phyloP scores from a whole-genome alignment of 495 filamentous ascomycete species.

The Aspergillus hancockii region DNA sequence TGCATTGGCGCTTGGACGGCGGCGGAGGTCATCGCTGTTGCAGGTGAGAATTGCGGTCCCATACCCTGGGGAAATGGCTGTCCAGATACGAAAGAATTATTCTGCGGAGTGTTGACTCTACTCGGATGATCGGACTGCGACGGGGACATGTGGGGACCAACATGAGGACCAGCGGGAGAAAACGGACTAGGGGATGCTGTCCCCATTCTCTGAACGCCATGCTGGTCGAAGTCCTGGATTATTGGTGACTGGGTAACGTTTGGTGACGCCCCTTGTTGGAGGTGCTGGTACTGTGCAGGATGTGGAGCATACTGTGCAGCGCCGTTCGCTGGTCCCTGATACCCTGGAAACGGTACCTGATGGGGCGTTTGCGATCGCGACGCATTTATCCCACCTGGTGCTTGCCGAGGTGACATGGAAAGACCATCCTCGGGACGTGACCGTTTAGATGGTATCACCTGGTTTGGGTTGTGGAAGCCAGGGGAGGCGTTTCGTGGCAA shows the following conservation, averaged over 20 bases:
- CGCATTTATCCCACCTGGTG: constrained; percentile 68
- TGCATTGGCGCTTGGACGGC: constrained; percentile 40
- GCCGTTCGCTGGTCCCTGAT: constrained; percentile 61
- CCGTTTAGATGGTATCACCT: constrained; percentile 85
- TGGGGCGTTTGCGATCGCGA: constrained; percentile 94
- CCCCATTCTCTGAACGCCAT: constrained; percentile 76
- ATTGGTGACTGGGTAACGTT: constrained; percentile 88
- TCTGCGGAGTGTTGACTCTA: constrained; percentile 74
- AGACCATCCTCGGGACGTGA: constrained; percentile 84
- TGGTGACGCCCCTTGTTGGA: constrained; percentile 76
- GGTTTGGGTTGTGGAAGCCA: constrained; percentile 71
- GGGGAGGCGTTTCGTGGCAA: constrained; percentile 78
- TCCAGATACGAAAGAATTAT: constrained; percentile 59
- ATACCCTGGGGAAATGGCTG: constrained; percentile 59
- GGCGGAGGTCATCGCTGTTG: constrained; percentile 38
- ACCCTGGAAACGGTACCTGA: constrained; percentile 65
- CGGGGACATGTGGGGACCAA: constrained; percentile 75
- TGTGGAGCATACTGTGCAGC: constrained; percentile 50
- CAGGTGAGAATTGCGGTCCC: constrained; percentile 56
- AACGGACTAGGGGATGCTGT: constrained; percentile 92
- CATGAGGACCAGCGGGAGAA: constrained; percentile 75
- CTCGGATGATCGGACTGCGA: constrained; percentile 75
- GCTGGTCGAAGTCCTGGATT: constrained; percentile 72
- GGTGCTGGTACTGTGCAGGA: constrained; percentile 75
- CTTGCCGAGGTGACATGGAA: constrained; percentile 76